phyloP scores from a whole-genome alignment of 225 moss, liverwort and hornwort genomes.

The Climacium dendroides region DNA sequence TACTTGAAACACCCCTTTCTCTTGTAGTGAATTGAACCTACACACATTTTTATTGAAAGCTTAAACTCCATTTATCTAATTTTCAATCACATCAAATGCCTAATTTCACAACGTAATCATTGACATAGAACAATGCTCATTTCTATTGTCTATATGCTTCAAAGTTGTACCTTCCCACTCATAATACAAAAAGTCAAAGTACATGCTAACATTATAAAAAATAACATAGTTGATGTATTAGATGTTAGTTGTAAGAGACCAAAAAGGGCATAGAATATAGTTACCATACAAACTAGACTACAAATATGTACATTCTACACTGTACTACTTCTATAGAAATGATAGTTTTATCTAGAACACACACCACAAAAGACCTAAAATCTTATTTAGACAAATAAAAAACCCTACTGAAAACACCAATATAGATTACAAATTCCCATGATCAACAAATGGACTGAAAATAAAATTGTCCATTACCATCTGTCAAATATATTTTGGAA shows the following conservation, averaged over 20 bases:
- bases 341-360: accelerated
- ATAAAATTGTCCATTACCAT: not conserved
- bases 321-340: no score
- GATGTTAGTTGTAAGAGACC: accelerated
- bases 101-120: not conserved
- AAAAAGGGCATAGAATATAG: no score
- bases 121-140: not conserved
- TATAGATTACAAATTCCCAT: not conserved
- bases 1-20: no score
- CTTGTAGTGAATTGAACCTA: no score
- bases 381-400: not conserved
- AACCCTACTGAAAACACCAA: accelerated
- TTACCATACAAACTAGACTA: no score
- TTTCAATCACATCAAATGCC: not conserved
- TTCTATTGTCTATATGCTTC: not conserved
- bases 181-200: not conserved
- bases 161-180: accelerated
- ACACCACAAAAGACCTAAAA: not conserved
- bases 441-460: not conserved
- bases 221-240: not conserved
- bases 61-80: not conserved
- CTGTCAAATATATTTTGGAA: no score
- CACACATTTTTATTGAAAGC: no score
- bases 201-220: not conserved
- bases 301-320: no score